Conservation (phyloP, 2,329 filamentous ascomycete species). For the Paracamarosporium sp. region DNA sequence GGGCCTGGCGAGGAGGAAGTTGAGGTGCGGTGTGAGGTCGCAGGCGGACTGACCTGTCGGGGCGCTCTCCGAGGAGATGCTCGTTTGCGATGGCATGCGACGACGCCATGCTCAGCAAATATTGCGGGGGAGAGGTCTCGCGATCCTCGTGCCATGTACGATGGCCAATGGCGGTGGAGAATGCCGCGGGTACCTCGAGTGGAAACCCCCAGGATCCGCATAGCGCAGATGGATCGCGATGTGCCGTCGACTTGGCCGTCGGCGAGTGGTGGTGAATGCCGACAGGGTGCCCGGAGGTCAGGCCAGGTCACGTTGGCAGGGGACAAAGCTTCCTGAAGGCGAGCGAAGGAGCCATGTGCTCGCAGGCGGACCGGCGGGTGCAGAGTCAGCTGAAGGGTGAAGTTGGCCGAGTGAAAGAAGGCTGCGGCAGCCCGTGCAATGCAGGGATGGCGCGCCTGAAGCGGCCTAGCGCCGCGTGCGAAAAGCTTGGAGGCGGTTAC, state of each 20-base stretch:
- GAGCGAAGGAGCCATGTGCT: background rate
- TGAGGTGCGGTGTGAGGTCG: constrained; percentile 1
- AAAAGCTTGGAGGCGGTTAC: constrained; percentile 33
- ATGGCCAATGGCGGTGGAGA: constrained; percentile 14
- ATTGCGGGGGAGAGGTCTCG: constrained; percentile 3
- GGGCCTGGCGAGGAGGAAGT: background rate
- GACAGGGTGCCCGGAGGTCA: background rate
- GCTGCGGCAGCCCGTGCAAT: constrained; percentile 35
- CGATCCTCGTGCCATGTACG: constrained; percentile 8
- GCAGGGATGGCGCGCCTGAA: constrained; percentile 27
- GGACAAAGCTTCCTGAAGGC: background rate
- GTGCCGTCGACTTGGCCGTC: constrained; percentile 17
- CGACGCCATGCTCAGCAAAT: background rate
- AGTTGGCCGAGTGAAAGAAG: constrained; percentile 17
- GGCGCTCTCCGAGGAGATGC: constrained; percentile 40
- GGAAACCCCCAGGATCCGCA: background rate
- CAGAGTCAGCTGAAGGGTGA: background rate
- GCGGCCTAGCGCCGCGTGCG: constrained; percentile 24
- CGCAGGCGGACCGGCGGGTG: background rate
- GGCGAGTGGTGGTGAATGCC: background rate
- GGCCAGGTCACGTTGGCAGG: no score
- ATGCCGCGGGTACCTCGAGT: constrained; percentile 20
- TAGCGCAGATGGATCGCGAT: background rate
- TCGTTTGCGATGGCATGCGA: constrained; percentile 24
- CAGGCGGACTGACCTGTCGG: constrained; percentile 8